phyloP scores from a whole-genome alignment of 305 asterid species.

The Plantago coronopus region DNA sequence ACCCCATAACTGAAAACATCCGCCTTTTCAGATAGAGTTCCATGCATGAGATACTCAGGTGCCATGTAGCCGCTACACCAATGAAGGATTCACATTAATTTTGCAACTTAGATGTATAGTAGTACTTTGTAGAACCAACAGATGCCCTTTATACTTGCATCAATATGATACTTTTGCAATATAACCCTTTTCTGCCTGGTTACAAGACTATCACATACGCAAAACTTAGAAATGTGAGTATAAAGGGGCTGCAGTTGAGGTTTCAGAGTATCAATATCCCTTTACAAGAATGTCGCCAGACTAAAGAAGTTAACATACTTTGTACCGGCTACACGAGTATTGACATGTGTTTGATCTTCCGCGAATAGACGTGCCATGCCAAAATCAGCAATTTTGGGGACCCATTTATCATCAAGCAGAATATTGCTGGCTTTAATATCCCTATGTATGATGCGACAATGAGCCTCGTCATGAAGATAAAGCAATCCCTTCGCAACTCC shows the following conservation, averaged over 20 bases:
- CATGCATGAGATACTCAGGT: conserved; percentile 86
- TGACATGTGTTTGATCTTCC: conserved; percentile 75
- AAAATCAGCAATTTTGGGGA: conserved; percentile 93
- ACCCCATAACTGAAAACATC: conserved; percentile 96
- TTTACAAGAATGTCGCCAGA: neutral
- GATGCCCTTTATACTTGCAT: no score
- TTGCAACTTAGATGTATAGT: neutral
- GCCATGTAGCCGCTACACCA: conserved; percentile 95
- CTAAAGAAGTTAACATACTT: conserved; percentile 50
- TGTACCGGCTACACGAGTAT: conserved; percentile 88
- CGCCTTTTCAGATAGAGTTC: conserved; percentile 64
- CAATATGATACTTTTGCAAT: no score
- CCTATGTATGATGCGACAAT: conserved; percentile 68
- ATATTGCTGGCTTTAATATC: conserved; percentile 95
- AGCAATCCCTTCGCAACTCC: conserved; percentile 86
- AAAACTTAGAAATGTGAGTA: neutral
- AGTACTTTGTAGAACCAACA: no score
- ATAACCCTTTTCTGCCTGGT: neutral
- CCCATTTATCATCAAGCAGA: conserved; percentile 89
- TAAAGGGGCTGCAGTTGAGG: neutral
- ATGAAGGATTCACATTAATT: neutral
- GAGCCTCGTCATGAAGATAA: conserved; percentile 93
- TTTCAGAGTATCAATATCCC: neutral
- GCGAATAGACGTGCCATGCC: conserved; percentile 87
- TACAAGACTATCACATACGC: neutral